phyloP scores from a whole-genome alignment of 2,329 filamentous ascomycete genomes.

The Pseudocercospora musae region DNA sequence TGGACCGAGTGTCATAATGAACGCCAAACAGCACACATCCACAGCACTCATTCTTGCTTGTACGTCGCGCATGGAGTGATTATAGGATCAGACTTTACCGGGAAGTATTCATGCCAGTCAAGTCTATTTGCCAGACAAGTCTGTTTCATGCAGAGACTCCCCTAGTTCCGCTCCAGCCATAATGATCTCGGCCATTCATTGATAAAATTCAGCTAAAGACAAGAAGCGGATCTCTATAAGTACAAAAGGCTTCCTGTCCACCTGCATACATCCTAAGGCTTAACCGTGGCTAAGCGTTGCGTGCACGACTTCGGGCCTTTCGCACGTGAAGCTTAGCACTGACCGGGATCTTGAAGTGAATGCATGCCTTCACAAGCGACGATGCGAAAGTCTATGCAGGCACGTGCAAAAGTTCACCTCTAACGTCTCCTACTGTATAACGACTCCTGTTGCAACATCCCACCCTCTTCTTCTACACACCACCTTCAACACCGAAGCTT shows the following conservation, averaged over 20 bases:
- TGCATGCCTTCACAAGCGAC: background rate
- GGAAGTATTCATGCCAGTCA: no score
- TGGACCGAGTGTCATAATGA: background rate
- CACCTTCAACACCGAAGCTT: background rate
- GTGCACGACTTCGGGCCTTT: background rate
- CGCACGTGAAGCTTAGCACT: background rate
- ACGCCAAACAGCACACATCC: background rate
- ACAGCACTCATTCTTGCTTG: no score
- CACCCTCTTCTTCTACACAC: background rate
- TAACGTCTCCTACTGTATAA: background rate
- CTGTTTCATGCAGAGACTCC: background rate
- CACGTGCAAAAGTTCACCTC: background rate
- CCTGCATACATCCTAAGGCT: background rate
- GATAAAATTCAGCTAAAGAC: background rate
- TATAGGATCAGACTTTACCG: no score
- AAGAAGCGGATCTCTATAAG: background rate
- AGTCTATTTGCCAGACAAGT: no score
- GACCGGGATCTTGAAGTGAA: background rate
- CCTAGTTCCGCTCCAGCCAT: background rate
- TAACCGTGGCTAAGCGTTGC: background rate
- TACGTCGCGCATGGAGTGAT: no score
- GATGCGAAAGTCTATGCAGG: background rate
- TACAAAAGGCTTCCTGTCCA: background rate
- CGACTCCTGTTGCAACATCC: background rate
- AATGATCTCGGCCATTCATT: background rate